Conservation (phyloP, 805 yeast species). For the Jamesozyma hellenica region DNA sequence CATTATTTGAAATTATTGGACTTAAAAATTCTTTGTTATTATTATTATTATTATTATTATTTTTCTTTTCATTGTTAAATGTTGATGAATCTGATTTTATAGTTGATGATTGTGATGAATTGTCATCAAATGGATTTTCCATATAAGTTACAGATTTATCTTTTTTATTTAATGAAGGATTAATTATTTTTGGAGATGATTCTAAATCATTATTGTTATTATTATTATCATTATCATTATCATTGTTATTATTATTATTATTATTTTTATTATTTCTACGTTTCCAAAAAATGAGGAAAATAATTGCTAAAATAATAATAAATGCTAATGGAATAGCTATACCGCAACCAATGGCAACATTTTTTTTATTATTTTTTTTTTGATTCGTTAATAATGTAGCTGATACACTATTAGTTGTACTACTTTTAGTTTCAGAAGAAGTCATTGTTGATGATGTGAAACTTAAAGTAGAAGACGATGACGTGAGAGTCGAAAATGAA, state of each 20-base stretch:
- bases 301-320: slow-evolving; percentile 38
- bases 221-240: slow-evolving; percentile 29
- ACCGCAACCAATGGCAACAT: slow-evolving; percentile 82
- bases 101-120: too few relatives aligned
- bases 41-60: slow-evolving; percentile 25
- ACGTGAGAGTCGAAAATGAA: slow-evolving; percentile 3
- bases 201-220: slow-evolving; percentile 17
- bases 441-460: slow-evolving; percentile 27
- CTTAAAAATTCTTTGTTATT: too few relatives aligned
- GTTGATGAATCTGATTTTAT: slow-evolving; percentile 44
- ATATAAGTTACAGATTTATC: slow-evolving; percentile 6
- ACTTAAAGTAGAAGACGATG: slow-evolving; percentile 18
- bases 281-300: slow-evolving; percentile 51
- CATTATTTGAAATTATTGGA: slow-evolving; percentile 10
- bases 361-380: slow-evolving; percentile 31
- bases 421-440: slow-evolving; percentile 24
- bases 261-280: slow-evolving; percentile 32
- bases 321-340: slow-evolving; percentile 67
- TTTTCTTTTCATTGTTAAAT: slow-evolving; percentile 16
- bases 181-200: slow-evolving; percentile 29
- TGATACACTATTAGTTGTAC: slow-evolving; percentile 21
- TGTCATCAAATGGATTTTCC: slow-evolving; percentile 28
- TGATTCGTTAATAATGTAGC: slow-evolving; percentile 15
- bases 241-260: slow-evolving; percentile 24
- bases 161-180: slow-evolving; percentile 33